Conservation (phyloP, 2,329 filamentous ascomycete species). For the Onygena corvina region DNA sequence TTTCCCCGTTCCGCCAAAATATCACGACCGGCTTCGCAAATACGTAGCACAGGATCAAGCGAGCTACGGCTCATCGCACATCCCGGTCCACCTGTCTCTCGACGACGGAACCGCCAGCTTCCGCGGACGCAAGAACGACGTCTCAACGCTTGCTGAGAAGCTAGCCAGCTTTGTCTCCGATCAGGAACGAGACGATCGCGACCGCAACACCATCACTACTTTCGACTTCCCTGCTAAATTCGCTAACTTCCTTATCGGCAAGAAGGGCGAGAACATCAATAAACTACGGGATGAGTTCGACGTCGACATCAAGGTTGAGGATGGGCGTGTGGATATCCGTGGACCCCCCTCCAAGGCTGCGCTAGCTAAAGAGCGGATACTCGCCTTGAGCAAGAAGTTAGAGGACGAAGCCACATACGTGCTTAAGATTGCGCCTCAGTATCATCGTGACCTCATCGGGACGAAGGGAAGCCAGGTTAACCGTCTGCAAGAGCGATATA, state of each 20-base stretch:
- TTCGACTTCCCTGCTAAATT: conserved; percentile 95
- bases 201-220: conserved; percentile 70
- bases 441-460: conserved; percentile 87
- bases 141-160: conserved; percentile 60
- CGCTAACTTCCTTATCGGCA: conserved; percentile 69
- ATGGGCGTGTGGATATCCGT: conserved; percentile 90
- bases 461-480: conserved; percentile 79
- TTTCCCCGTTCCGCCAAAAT: conserved; percentile 46
- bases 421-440: conserved; percentile 86
- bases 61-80: conserved; percentile 35
- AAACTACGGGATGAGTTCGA: conserved; percentile 58
- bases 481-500: conserved; percentile 81
- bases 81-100: conserved; percentile 47
- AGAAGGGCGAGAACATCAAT: conserved; percentile 56
- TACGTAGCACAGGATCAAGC: conserved; percentile 48
- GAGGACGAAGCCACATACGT: conserved; percentile 82
- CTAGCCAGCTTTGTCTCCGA: conserved; percentile 69
- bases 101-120: conserved; percentile 51
- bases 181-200: conserved; percentile 84
- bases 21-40: conserved; percentile 51
- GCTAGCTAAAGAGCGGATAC: conserved; percentile 69
- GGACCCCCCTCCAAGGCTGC: conserved; percentile 92
- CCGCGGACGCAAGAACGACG: conserved; percentile 61
- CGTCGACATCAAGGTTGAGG: conserved; percentile 74
- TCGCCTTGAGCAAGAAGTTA: conserved; percentile 63